Conservation (phyloP, 179 eudicot genomes). For the Patellifolia procumbens region DNA sequence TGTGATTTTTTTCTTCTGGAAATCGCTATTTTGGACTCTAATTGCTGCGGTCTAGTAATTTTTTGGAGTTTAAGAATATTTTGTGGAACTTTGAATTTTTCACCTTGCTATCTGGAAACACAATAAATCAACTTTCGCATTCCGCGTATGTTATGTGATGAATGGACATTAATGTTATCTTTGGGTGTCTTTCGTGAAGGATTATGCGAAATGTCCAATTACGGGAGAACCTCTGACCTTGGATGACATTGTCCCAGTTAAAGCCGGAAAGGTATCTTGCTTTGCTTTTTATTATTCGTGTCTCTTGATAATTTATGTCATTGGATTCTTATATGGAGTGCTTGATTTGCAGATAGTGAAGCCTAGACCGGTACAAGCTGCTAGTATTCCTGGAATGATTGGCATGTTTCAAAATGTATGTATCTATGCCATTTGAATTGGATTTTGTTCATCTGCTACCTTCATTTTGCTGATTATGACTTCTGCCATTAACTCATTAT, state of each 20-base stretch:
- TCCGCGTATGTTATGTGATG: neutral
- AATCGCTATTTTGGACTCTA: neutral
- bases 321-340: conserved; percentile 1
- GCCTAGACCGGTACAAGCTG: conserved; percentile 96
- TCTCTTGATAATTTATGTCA: neutral
- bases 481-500: too few relatives aligned
- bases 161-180: neutral
- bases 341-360: conserved; percentile 80
- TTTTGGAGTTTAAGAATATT: neutral
- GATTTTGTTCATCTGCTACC: neutral
- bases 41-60: neutral
- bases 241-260: conserved; percentile 82
- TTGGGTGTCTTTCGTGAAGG: conserved; percentile 44
- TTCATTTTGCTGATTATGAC: too few relatives aligned
- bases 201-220: conserved; percentile 88
- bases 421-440: neutral
- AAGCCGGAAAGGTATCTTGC: conserved; percentile 80
- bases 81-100: neutral
- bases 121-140: neutral
- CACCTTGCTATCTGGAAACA: neutral
- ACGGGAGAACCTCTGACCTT: conserved; percentile 80
- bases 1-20: neutral
- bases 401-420: conserved; percentile 98
- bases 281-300: neutral
- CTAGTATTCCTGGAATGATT: conserved; percentile 98